Evolutionary conservation across 2,329 filamentous ascomycete genomes (phyloP), one percentile per base, ranked within the genome.

Genomic region (Fusarium nelsonii): DNA sequence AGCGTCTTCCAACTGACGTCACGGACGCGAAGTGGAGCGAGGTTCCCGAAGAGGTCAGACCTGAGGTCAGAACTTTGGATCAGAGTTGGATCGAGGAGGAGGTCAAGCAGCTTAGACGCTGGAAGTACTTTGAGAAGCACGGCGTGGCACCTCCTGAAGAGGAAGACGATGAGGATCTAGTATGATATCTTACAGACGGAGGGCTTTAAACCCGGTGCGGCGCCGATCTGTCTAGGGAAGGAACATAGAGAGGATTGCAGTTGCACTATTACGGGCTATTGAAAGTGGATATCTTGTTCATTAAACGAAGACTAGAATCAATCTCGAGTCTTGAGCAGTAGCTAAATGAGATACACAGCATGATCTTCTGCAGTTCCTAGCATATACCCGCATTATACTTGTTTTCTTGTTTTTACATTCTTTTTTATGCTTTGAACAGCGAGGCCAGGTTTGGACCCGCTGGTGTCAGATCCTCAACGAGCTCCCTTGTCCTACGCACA

Each of bases 401-500:
- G 1, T 46, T 50, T 50, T 51, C 9, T 44, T 62, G 28, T 58
- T 56, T 63, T 58, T 52, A 58, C 57, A 52, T 49, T 23, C 23
- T 46, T 33, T 44, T 58, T 78, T 75, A 85, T 9, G 79, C 82
- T 72, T 77, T 78, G 71, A 85, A 83, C 28, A 81, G 67, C 2
- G 79, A 77, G 43, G 71, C 59, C 30, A 84, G 51, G 4, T 78
- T 77, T 6, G 74, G 60, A 16, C 68, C 65, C 1, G 81, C 81
- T 32, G 79, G 78, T 64, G 78, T 76, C 3, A 84, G 63, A 36
- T 86, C 83, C 43, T 88, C 85, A 49, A 88, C 67, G 23, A 89
- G 64, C 63, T 87, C 85, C 71, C 79, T 79, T 3, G 85, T 86
- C 68, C 86, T 79, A 62, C 81, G 80, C 56, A 80, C 80, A 51